phyloP scores from a whole-genome alignment of 306 rosid species.

The Luffa acutangula region DNA sequence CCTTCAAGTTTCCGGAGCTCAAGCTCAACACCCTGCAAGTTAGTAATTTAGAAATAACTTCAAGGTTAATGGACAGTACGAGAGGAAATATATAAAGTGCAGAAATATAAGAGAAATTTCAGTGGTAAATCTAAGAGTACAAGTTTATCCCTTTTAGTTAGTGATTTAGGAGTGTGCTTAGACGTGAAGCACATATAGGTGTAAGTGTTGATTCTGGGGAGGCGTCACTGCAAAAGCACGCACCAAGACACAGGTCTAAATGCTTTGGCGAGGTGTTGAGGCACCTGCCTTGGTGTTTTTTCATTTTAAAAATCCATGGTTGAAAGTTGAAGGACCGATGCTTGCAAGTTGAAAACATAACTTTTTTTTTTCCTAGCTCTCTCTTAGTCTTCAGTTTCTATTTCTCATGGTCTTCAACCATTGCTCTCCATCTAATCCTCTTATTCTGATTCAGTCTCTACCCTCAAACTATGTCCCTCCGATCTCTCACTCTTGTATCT shows the following conservation, averaged over 20 bases:
- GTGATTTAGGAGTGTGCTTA: neutral
- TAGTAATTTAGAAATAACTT: neutral
- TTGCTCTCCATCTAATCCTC: neutral
- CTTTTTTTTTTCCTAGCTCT: neutral
- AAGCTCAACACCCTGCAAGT: slow-evolving; percentile 69
- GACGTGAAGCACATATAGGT: neutral
- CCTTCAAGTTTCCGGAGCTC: slow-evolving; percentile 92
- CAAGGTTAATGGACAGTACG: neutral
- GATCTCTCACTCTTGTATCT: neutral
- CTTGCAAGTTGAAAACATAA: neutral
- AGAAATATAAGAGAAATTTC: neutral
- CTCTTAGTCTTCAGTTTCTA: neutral
- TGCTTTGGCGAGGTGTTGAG: neutral
- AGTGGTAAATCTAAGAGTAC: neutral
- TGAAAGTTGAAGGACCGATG: neutral
- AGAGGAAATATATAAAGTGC: neutral
- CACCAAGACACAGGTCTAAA: neutral
- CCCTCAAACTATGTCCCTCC: neutral
- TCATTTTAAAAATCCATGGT: neutral
- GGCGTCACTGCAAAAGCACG: neutral
- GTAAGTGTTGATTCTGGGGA: neutral
- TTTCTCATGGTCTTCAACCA: neutral
- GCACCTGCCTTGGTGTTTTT: neutral
- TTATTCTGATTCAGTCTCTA: neutral
- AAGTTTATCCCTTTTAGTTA: neutral